Percentiles rank a stretch among this genome's conserved stretches.
phyloP scores from a whole-genome alignment of 2,329 filamentous ascomycete genomes.

The Trichoderma sp. region DNA sequence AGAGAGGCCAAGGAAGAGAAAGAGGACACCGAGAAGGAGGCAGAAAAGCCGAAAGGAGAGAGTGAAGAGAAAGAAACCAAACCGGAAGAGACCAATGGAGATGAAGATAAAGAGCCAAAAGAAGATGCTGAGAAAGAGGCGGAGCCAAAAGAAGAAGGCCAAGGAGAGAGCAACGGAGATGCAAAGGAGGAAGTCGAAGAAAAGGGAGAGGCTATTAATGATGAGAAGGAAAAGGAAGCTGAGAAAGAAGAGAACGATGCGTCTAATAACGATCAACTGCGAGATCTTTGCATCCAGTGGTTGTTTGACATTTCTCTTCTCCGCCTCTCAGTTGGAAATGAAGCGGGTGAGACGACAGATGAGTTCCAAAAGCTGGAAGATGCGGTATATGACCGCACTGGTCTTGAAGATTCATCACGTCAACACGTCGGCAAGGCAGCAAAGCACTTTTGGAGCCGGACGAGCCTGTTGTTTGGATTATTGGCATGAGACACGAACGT shows the following conservation, averaged over 20 bases:
- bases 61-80: conserved; percentile 2
- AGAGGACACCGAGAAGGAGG: conserved; percentile 22
- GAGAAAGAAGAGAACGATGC: neutral
- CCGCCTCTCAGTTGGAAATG: conserved; percentile 45
- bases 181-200: conserved; percentile 22
- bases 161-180: conserved; percentile 7
- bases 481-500: conserved; percentile 47
- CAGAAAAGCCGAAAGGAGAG: conserved; percentile 17
- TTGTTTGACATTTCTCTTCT: conserved; percentile 61
- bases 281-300: conserved; percentile 59
- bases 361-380: conserved; percentile 48
- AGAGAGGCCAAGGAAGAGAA: conserved; percentile 23
- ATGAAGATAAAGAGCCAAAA: conserved; percentile 22
- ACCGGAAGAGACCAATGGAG: neutral
- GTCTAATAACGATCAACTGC: conserved; percentile 32
- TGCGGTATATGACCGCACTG: conserved; percentile 46
- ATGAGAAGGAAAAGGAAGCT: neutral
- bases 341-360: conserved; percentile 28
- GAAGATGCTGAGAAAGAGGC: conserved; percentile 17
- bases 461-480: conserved; percentile 78
- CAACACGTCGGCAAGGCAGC: conserved; percentile 63
- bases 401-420: conserved; percentile 50
- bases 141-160: conserved; percentile 22
- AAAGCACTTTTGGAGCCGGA: conserved; percentile 80
- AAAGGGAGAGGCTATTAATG: conserved; percentile 16